Conservation (phyloP, 805 yeast genomes). For the Kodamaea restingae region DNA sequence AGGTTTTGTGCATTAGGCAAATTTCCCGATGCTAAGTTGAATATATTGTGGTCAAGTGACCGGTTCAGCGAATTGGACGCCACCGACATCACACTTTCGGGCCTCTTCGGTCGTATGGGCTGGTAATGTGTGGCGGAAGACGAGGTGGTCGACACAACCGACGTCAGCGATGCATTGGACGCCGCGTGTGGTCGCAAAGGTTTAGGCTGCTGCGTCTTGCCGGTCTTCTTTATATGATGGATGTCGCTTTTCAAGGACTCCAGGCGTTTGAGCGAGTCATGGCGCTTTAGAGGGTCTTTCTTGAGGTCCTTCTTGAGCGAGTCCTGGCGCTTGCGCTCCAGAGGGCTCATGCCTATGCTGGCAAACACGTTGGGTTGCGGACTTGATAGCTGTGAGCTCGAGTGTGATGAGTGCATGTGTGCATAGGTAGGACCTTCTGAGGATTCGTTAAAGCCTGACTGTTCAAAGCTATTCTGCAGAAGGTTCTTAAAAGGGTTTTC, state of each 20-base stretch:
- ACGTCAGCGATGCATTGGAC: constrained; percentile 8
- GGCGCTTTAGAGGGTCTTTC: constrained; percentile 2
- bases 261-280: constrained; percentile 5
- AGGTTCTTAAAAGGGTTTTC: background rate
- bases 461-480: background rate
- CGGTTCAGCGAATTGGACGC: constrained; percentile 34
- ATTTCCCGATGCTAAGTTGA: constrained; percentile 12
- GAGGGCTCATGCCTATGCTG: background rate
- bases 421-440: background rate
- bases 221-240: constrained; percentile 4
- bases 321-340: constrained; percentile 4
- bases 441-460: too few species aligned
- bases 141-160: constrained; percentile 4
- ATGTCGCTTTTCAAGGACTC: constrained; percentile 2
- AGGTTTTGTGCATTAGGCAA: constrained; percentile 14
- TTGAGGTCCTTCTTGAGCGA: constrained; percentile 3
- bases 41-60: constrained; percentile 10
- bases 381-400: background rate
- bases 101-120: constrained; percentile 30
- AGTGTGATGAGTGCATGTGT: background rate
- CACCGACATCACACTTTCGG: constrained; percentile 39
- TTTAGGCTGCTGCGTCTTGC: constrained; percentile 19
- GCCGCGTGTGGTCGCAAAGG: constrained; percentile 17
- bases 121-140: constrained; percentile 16
- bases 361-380: background rate